Conservation (phyloP, 495 filamentous ascomycete species). For the Apiosordaria backusii region DNA sequence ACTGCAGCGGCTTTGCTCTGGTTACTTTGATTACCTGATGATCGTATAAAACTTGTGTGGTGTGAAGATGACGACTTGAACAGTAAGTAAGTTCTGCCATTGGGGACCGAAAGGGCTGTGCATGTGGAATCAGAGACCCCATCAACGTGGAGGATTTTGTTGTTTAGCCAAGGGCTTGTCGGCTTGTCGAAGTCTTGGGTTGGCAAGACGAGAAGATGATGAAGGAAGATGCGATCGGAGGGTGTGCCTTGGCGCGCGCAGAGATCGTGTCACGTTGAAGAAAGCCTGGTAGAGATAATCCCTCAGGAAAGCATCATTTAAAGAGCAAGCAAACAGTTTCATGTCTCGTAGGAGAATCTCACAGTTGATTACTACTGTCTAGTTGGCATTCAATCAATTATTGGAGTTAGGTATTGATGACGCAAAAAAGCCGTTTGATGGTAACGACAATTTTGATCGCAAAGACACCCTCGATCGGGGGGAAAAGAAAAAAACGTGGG, state of each 20-base stretch:
- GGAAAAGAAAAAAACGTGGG: not conserved
- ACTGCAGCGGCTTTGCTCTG: not conserved
- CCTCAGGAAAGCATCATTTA: not conserved
- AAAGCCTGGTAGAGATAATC: not conserved
- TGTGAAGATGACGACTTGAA: not conserved
- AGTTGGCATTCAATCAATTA: not conserved
- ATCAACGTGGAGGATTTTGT: not conserved
- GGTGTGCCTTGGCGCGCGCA: not conserved
- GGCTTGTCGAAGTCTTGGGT: constrained; percentile 3
- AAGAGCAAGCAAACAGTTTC: not conserved
- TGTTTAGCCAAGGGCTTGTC: not conserved
- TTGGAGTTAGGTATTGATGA: not conserved
- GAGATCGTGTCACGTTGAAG: not conserved
- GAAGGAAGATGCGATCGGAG: not conserved
- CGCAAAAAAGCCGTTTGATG: not conserved
- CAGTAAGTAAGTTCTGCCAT: not conserved
- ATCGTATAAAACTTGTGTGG: not conserved
- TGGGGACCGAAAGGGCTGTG: not conserved
- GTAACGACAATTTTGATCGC: not conserved
- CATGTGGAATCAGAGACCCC: not conserved
- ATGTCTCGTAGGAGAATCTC: not conserved
- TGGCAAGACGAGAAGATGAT: too few species aligned
- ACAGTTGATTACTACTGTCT: not conserved
- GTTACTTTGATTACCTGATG: not conserved
- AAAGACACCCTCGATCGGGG: not conserved